A percentile compares a stretch with the other conserved stretches of the same genome.
Evolutionary conservation across 306 rosid genomes (phyloP).

Genomic region (Prunus mongolica): DNA sequence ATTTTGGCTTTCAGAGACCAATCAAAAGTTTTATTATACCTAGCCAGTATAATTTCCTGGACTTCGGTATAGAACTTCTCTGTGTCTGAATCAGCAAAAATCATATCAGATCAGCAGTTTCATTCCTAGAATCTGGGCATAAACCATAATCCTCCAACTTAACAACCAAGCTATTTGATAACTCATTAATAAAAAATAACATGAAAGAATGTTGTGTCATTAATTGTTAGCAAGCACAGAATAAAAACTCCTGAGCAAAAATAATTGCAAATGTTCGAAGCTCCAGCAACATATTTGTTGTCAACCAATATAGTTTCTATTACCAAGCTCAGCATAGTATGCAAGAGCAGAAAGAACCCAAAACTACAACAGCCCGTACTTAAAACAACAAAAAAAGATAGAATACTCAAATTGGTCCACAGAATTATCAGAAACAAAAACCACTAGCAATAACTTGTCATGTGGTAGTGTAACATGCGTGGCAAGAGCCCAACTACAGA

Average conservation of each 20-base stretch:
- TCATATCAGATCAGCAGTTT: slow-evolving; percentile 11
- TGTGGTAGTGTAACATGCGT: neutral
- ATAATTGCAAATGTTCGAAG: too few species aligned
- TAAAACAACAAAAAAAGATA: too few species aligned
- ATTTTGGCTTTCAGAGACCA: slow-evolving; percentile 86
- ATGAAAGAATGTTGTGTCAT: neutral
- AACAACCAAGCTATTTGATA: neutral
- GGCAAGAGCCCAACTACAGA: neutral
- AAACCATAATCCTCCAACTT: neutral
- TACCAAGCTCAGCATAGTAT: too few species aligned
- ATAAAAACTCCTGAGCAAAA: too few species aligned
- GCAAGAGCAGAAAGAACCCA: too few species aligned
- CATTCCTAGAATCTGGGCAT: neutral
- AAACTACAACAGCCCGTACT: too few species aligned
- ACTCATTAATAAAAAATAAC: neutral
- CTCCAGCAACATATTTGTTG: too few species aligned
- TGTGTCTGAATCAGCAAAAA: slow-evolving; percentile 52
- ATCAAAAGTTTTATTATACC: slow-evolving; percentile 81
- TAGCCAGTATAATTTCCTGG: slow-evolving; percentile 70
- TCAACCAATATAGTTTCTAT: too few species aligned
- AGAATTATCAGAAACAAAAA: neutral
- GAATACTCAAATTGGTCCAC: neutral
- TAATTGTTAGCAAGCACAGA: neutral
- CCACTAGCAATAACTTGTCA: neutral
- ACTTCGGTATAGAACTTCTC: slow-evolving; percentile 85